Evolutionary conservation across 306 rosid species (phyloP).

Genomic region (Mimosa pudica): DNA sequence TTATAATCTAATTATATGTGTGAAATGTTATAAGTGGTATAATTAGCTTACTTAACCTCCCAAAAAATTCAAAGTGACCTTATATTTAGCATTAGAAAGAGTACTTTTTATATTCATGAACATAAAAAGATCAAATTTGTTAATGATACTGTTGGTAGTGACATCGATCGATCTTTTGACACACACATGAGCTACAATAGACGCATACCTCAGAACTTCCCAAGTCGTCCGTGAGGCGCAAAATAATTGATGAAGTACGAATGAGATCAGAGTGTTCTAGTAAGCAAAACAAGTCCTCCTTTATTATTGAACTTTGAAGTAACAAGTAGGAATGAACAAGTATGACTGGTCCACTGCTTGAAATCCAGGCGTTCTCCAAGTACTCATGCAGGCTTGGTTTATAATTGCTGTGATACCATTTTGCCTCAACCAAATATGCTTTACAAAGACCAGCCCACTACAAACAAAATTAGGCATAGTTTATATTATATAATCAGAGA

Average conservation of each 20-base stretch:
- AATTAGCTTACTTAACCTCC: too few species aligned
- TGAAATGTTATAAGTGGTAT: too few species aligned
- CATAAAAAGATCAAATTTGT: neutral
- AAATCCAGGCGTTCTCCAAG: neutral
- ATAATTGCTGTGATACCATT: neutral
- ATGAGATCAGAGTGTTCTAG: neutral
- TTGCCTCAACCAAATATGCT: neutral
- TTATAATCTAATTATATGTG: too few species aligned
- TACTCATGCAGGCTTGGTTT: neutral
- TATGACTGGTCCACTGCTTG: neutral
- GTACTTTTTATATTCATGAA: neutral
- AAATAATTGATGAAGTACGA: neutral
- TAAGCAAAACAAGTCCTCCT: neutral
- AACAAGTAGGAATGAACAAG: neutral
- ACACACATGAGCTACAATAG: neutral
- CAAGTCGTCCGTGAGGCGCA: neutral
- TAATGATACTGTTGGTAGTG: too few species aligned
- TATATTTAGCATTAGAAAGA: too few species aligned
- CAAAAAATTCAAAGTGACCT: too few species aligned
- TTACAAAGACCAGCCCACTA: conserved; percentile 5
- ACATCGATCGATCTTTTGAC: too few species aligned
- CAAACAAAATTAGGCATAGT: neutral
- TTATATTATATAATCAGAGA: neutral
- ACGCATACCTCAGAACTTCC: neutral
- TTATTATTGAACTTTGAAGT: neutral